Percentiles rank a stretch among this genome's conserved stretches.
phyloP scores from a whole-genome alignment of 495 filamentous ascomycete species.

The Penicillium waksmanii region DNA sequence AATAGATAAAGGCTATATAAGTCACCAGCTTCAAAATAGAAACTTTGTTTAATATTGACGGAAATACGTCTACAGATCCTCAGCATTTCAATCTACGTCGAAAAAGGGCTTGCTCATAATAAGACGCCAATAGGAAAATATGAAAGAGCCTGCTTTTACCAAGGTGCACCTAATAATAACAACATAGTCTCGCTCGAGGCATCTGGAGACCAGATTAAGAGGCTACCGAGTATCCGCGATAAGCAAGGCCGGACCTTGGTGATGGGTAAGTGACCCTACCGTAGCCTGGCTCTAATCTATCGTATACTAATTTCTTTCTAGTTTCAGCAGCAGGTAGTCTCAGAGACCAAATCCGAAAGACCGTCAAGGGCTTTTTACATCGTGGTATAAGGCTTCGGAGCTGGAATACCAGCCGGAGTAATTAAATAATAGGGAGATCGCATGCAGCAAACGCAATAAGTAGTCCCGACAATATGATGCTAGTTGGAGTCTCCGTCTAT shows the following conservation, averaged over 20 bases:
- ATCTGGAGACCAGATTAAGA: slow-evolving; percentile 22
- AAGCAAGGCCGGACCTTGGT: slow-evolving; percentile 23
- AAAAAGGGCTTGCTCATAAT: slow-evolving; percentile 16
- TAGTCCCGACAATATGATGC: not conserved
- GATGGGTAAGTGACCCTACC: slow-evolving; percentile 21
- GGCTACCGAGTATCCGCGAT: slow-evolving; percentile 24
- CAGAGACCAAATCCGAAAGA: slow-evolving; percentile 21
- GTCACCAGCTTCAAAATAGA: slow-evolving; percentile 4
- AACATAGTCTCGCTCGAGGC: slow-evolving; percentile 22
- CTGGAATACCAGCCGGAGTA: slow-evolving; percentile 25
- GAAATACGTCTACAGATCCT: slow-evolving; percentile 21
- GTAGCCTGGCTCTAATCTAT: not conserved
- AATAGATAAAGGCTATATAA: slow-evolving; percentile 28
- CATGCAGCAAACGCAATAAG: not conserved
- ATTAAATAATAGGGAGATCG: not conserved
- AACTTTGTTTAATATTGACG: slow-evolving; percentile 8
- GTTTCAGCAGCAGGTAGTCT: slow-evolving; percentile 15
- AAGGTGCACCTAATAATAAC: slow-evolving; percentile 21
- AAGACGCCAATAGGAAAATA: slow-evolving; percentile 23
- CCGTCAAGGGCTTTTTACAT: slow-evolving; percentile 17
- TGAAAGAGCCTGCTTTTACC: slow-evolving; percentile 21
- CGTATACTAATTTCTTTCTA: slow-evolving; percentile 9
- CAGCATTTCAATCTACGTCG: slow-evolving; percentile 27
- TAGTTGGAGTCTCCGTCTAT: not conserved
- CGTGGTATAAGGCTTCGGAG: slow-evolving; percentile 21